Conservation (phyloP, 306 rosid species). For the Rosa persica region DNA sequence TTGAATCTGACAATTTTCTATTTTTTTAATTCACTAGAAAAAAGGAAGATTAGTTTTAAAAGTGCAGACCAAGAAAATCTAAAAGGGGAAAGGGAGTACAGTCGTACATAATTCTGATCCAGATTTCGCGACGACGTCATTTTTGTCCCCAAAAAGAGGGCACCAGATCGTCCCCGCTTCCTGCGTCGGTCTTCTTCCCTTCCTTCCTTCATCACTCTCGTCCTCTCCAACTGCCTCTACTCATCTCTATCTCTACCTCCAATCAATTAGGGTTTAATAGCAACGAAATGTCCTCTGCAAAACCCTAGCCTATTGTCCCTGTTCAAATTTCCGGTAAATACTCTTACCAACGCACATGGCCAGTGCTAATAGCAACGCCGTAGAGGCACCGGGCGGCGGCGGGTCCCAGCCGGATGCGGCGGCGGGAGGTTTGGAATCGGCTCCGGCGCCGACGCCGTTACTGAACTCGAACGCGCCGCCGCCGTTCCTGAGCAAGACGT, state of each 20-base stretch:
- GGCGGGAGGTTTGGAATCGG: neutral
- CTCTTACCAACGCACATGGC: constrained; percentile 40
- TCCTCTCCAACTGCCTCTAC: neutral
- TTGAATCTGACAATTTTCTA: too few species aligned
- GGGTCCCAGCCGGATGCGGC: constrained; percentile 21
- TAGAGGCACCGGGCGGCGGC: constrained; percentile 20
- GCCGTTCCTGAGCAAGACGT: constrained; percentile 91
- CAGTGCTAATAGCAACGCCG: constrained; percentile 25
- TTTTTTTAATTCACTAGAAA: too few species aligned
- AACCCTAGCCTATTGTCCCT: constrained; percentile 19
- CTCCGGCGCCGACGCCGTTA: constrained; percentile 58
- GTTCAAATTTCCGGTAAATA: neutral
- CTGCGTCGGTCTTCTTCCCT: neutral
- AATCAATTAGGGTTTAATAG: neutral
- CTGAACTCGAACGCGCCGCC: constrained; percentile 70
- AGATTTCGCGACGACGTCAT: neutral
- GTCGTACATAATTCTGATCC: neutral
- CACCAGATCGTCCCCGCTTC: neutral
- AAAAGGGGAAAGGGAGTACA: too few species aligned
- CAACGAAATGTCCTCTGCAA: neutral
- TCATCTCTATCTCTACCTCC: neutral
- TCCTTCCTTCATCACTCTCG: neutral
- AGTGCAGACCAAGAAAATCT: too few species aligned
- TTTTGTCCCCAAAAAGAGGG: neutral
- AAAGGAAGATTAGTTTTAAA: too few species aligned